A percentile compares a stretch with the other conserved stretches of the same genome.
These are phyloP conservation scores for Rhizopus arrhizus DNA, from an alignment of 371 early-diverging fungal genomes.

Conservation along the genomic window DNA sequence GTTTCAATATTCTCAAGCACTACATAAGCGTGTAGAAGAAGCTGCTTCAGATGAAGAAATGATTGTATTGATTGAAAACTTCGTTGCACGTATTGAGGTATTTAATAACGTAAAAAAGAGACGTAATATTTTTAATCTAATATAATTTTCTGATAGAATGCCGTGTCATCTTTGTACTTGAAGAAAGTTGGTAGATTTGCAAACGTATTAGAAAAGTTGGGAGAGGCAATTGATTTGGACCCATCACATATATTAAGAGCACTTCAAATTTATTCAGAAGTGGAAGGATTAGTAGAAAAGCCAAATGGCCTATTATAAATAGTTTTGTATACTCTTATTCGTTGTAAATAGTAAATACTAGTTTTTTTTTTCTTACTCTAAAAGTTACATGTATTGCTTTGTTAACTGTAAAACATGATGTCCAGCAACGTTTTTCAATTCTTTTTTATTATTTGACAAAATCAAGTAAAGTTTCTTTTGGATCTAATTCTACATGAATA, in stretches of 20 bases:
- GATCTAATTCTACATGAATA: conserved; percentile 32
- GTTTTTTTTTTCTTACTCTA: no score
- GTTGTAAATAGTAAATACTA: not conserved
- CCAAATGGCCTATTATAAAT: conserved; percentile 8
- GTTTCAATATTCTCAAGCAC: conserved; percentile 15
- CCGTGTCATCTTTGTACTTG: conserved; percentile 59
- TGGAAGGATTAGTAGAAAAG: conserved; percentile 18
- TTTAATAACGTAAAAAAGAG: conserved; percentile 6
- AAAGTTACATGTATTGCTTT: no score
- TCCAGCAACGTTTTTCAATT: no score
- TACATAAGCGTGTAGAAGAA: conserved; percentile 46
- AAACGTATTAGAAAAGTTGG: conserved; percentile 56
- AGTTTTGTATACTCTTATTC: conserved; percentile 2
- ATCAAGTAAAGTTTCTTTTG: conserved; percentile 39
- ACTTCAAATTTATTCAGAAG: conserved; percentile 62
- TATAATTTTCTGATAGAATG: conserved; percentile 48
- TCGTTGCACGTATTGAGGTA: conserved; percentile 63
- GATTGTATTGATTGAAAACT: conserved; percentile 56
- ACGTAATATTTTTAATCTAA: not conserved
- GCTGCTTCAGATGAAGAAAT: conserved; percentile 62
- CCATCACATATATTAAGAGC: conserved; percentile 61
- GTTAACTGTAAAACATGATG: no score
- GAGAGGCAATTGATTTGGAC: conserved; percentile 60
- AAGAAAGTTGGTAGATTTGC: conserved; percentile 59
- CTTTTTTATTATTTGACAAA: conserved; percentile 11